These are phyloP conservation scores for Gossypium schwendimanii DNA, from an alignment of 441 rosid species.

Conservation along the genomic window DNA sequence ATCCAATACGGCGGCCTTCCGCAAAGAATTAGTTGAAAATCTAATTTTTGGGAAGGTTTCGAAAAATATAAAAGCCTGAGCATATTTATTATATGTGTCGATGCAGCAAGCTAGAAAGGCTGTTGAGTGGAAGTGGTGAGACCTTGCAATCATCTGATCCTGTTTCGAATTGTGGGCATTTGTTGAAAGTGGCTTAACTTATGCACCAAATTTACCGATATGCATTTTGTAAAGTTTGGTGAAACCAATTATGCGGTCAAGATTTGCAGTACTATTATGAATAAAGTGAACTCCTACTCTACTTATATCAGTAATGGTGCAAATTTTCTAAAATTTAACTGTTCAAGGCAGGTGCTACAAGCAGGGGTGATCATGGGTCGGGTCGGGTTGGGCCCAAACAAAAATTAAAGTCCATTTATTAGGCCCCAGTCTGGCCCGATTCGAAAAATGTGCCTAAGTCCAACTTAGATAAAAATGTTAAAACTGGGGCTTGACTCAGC, in stretches of 20 bases:
- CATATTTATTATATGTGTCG: not conserved
- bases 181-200: not conserved
- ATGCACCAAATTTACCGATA: slow-evolving; percentile 27
- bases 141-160: not conserved
- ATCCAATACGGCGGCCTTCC: slow-evolving; percentile 69
- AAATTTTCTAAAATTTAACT: slow-evolving; percentile 7
- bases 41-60: slow-evolving; percentile 47
- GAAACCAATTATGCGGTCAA: not conserved
- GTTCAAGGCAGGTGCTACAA: not conserved
- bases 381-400: too few species aligned
- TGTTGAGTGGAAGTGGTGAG: slow-evolving; percentile 9
- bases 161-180: slow-evolving; percentile 1
- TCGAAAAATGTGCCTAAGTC: too few species aligned
- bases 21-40: slow-evolving; percentile 52
- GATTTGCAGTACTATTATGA: not conserved
- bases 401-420: too few species aligned
- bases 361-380: too few species aligned
- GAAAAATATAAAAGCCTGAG: slow-evolving; percentile 21
- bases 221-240: slow-evolving; percentile 18
- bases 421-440: too few species aligned
- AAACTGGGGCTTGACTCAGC: too few species aligned
- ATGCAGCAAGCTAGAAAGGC: slow-evolving; percentile 4
- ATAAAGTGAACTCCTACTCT: not conserved
- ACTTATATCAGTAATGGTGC: not conserved
- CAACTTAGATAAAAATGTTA: too few species aligned